phyloP scores from a whole-genome alignment of 345 rosid species.

The Eutrema yunnanense region DNA sequence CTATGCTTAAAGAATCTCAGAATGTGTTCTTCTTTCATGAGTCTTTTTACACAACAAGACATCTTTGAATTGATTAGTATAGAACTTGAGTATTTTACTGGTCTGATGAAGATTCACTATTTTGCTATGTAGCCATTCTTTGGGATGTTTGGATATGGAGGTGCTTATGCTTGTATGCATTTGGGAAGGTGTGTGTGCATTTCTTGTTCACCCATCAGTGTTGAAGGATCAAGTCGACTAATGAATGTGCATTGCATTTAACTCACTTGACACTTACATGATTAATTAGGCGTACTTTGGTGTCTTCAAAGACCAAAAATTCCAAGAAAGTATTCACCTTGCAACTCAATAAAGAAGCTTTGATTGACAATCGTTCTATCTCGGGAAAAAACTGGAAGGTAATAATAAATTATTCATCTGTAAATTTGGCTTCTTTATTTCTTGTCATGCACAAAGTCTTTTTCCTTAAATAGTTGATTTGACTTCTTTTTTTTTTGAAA shows the following conservation, averaged over 20 bases:
- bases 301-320: conserved; percentile 59
- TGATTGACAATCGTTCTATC: conserved; percentile 29
- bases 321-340: conserved; percentile 52
- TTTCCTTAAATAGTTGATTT: neutral
- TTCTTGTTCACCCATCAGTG: neutral
- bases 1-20: neutral
- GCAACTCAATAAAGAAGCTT: conserved; percentile 46
- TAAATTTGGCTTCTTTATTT: neutral
- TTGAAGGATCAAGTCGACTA: neutral
- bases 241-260: neutral
- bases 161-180: conserved; percentile 18
- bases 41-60: neutral
- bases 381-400: conserved; percentile 52
- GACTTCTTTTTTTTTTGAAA: conserved; percentile 3
- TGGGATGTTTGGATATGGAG: conserved; percentile 32
- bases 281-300: conserved; percentile 46
- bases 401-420: neutral
- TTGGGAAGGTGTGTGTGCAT: conserved; percentile 22
- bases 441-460: neutral
- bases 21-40: neutral
- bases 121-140: conserved; percentile 22
- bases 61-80: neutral
- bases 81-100: too few relatives aligned
- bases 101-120: neutral
- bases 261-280: neutral